These are phyloP conservation scores for Penicillium fuscoglaucum DNA, from an alignment of 2,329 filamentous ascomycete genomes.

Conservation along the genomic window DNA sequence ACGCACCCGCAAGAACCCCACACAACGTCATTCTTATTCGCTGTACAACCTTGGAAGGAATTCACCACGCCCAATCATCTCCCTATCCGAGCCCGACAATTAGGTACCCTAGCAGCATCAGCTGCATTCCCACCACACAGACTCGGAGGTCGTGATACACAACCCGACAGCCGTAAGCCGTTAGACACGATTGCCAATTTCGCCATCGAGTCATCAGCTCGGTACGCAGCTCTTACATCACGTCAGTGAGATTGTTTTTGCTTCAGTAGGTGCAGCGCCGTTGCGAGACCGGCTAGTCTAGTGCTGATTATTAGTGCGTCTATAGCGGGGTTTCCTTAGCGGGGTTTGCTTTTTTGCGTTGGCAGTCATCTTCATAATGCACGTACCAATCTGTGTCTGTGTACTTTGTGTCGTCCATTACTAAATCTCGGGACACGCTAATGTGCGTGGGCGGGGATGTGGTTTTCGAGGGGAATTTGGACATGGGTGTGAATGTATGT, in stretches of 20 bases:
- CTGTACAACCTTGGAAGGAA: conserved; percentile 19
- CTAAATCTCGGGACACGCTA: background rate
- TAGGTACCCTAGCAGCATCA: background rate
- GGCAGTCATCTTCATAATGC: background rate
- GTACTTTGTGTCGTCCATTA: background rate
- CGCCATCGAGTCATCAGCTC: conserved; percentile 33
- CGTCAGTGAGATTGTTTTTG: conserved; percentile 24
- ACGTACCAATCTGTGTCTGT: background rate
- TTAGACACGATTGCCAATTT: conserved; percentile 26
- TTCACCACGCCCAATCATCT: conserved; percentile 30
- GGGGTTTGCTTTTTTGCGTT: conserved; percentile 1
- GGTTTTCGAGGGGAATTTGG: too few species aligned
- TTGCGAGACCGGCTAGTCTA: conserved; percentile 19
- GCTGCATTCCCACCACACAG: conserved; percentile 19
- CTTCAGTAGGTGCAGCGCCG: conserved; percentile 16
- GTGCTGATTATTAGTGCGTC: conserved; percentile 21
- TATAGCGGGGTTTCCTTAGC: background rate
- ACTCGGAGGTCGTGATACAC: conserved; percentile 25
- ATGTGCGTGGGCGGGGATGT: background rate
- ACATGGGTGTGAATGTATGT: background rate
- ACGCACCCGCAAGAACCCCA: conserved; percentile 33
- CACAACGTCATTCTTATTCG: conserved; percentile 26
- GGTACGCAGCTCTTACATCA: conserved; percentile 32
- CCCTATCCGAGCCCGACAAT: conserved; percentile 11
- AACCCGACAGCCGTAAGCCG: conserved; percentile 29